Conservation (phyloP, 106 monocot species). For the Acorus gramineus region DNA sequence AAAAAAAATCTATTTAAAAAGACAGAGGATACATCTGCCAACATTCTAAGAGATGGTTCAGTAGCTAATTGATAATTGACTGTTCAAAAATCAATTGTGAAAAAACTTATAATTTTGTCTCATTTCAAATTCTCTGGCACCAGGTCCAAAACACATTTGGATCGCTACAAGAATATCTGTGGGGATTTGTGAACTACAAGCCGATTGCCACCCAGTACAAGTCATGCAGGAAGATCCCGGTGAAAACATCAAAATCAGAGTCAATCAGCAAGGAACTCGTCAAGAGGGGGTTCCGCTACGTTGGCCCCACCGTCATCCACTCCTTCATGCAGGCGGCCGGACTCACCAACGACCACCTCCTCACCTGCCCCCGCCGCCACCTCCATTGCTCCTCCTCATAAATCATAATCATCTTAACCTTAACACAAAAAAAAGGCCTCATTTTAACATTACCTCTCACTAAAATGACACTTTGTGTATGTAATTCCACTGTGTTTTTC, state of each 20-base stretch:
- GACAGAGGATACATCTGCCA: too few relatives aligned
- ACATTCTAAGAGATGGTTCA: too few relatives aligned
- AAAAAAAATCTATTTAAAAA: too few relatives aligned
- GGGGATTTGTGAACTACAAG: constrained; percentile 75
- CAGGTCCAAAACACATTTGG: constrained; percentile 60
- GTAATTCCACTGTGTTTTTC: too few relatives aligned
- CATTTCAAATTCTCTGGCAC: neutral
- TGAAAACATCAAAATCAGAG: constrained; percentile 85
- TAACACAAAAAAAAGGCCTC: too few relatives aligned
- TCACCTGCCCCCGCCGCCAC: constrained; percentile 71
- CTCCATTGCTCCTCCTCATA: constrained; percentile 22
- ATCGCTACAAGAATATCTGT: constrained; percentile 57
- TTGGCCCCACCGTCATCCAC: constrained; percentile 77
- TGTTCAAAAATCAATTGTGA: too few relatives aligned
- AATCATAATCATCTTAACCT: too few relatives aligned
- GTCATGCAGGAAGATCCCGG: constrained; percentile 68
- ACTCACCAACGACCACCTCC: constrained; percentile 76
- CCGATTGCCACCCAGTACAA: constrained; percentile 62
- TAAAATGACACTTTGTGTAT: too few relatives aligned
- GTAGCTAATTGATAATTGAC: too few relatives aligned
- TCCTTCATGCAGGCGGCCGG: constrained; percentile 96
- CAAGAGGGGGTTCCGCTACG: constrained; percentile 76
- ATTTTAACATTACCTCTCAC: too few relatives aligned
- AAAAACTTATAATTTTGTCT: too few relatives aligned
- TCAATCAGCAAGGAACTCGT: constrained; percentile 86